A percentile compares a stretch with the other conserved stretches of the same genome.
Conservation (phyloP, 768 basidiomycete species). For the Pleurotus tuoliensis region DNA sequence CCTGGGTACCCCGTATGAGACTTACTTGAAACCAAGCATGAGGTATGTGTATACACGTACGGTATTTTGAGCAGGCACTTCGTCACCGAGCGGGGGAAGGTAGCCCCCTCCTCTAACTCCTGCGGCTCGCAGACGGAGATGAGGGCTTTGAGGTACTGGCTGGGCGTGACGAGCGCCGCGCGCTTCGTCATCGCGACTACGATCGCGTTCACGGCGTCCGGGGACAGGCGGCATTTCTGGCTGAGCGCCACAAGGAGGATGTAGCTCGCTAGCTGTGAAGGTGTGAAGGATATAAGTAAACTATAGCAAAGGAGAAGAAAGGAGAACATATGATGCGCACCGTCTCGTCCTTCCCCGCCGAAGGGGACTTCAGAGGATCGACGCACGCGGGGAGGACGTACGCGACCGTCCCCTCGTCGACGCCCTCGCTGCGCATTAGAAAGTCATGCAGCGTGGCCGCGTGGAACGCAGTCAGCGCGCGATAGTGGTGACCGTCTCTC, state of each 20-base stretch:
- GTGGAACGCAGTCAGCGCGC: conserved; percentile 78
- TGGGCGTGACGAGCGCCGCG: conserved; percentile 42
- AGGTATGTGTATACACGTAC: conserved; percentile 31
- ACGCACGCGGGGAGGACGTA: conserved; percentile 63
- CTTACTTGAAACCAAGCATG: no score
- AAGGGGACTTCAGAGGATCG: conserved; percentile 43
- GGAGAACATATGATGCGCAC: conserved; percentile 33
- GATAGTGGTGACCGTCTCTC: conserved; percentile 51
- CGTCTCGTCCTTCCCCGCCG: conserved; percentile 46
- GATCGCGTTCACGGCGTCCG: conserved; percentile 57
- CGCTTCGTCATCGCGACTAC: conserved; percentile 49
- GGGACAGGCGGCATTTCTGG: conserved; percentile 55
- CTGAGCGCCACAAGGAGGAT: conserved; percentile 70
- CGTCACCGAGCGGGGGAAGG: conserved; percentile 37
- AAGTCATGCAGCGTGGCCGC: conserved; percentile 78
- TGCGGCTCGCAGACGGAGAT: conserved; percentile 66
- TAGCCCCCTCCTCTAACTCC: conserved; percentile 37
- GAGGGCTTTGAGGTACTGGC: conserved; percentile 62
- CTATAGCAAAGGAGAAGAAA: background rate
- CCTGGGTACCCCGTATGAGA: no score
- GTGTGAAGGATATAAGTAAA: conserved; percentile 20
- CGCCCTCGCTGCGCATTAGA: conserved; percentile 49
- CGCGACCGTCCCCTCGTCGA: conserved; percentile 67
- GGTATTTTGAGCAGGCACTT: conserved; percentile 41
- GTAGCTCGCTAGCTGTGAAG: conserved; percentile 62